A percentile compares a stretch with the other conserved stretches of the same genome.
phyloP scores from a whole-genome alignment of 1,284 basidiomycete species.

The Cryptococcus sp. region DNA sequence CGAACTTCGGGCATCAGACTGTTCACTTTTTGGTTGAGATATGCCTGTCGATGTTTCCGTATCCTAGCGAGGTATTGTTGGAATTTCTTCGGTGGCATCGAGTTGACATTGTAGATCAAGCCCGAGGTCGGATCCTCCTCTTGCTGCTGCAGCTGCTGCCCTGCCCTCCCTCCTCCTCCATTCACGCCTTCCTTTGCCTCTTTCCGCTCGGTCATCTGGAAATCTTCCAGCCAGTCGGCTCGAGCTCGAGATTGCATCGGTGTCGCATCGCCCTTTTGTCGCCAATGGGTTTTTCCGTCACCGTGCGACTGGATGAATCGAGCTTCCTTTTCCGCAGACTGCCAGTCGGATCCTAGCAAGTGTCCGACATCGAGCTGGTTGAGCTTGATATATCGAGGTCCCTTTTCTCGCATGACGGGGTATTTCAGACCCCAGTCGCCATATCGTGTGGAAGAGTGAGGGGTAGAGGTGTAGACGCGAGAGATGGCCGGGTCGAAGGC shows the following conservation, averaged over 20 bases:
- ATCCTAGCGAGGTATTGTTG: slow-evolving; percentile 33
- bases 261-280: slow-evolving; percentile 3
- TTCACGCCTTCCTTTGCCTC: too few species aligned
- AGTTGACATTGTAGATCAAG: slow-evolving; percentile 39
- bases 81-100: slow-evolving; percentile 38
- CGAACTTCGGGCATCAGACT: slow-evolving; percentile 11
- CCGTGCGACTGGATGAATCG: slow-evolving; percentile 43
- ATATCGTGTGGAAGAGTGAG: slow-evolving; percentile 23
- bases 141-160: too few species aligned
- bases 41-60: slow-evolving; percentile 16
- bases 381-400: slow-evolving; percentile 38
- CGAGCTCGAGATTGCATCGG: neutral
- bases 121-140: too few species aligned
- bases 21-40: slow-evolving; percentile 11
- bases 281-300: slow-evolving; percentile 33
- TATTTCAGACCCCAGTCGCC: slow-evolving; percentile 46
- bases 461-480: slow-evolving; percentile 43
- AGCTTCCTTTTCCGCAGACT: slow-evolving; percentile 41
- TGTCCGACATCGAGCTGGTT: slow-evolving; percentile 32
- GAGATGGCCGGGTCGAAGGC: slow-evolving; percentile 44
- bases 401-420: slow-evolving; percentile 22
- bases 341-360: slow-evolving; percentile 36
- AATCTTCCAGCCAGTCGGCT: neutral
- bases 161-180: too few species aligned
- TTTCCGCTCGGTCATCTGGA: too few species aligned